Evolutionary conservation across 1,284 basidiomycete species (phyloP).

Genomic region (Puccinia brachypodii): DNA sequence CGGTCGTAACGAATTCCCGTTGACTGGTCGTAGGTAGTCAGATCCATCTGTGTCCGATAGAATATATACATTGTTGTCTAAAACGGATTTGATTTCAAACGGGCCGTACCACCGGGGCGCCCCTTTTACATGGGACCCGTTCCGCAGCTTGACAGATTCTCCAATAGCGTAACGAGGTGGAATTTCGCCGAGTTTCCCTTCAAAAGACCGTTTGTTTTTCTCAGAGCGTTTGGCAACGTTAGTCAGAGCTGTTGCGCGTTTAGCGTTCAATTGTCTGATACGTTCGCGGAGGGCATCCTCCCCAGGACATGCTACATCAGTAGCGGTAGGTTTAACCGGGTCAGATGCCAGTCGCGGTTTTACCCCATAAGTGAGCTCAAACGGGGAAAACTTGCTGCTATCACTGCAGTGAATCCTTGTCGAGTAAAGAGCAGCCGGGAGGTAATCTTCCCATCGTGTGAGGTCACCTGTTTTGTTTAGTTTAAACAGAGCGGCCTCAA

Average conservation of each 20-base stretch:
- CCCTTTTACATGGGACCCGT: not conserved
- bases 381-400: not conserved
- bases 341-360: not conserved
- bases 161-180: not conserved
- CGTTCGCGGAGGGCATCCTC: not conserved
- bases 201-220: not conserved
- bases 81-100: not conserved
- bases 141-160: not conserved
- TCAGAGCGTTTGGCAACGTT: not conserved
- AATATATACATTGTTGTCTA: not conserved
- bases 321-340: not conserved
- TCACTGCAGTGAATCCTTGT: not conserved
- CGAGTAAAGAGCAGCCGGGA: not conserved
- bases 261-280: not conserved
- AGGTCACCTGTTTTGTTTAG: not conserved
- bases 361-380: conserved; percentile 6
- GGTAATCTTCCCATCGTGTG: not conserved
- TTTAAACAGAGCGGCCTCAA: not conserved
- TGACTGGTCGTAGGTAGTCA: not conserved
- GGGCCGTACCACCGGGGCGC: conserved; percentile 9
- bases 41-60: not conserved
- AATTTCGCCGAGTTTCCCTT: not conserved
- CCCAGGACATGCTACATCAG: not conserved
- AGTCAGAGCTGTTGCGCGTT: not conserved
- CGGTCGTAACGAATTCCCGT: not conserved